These are phyloP conservation scores for Mycena filopes DNA, from an alignment of 768 basidiomycete species.

Conservation along the genomic window DNA sequence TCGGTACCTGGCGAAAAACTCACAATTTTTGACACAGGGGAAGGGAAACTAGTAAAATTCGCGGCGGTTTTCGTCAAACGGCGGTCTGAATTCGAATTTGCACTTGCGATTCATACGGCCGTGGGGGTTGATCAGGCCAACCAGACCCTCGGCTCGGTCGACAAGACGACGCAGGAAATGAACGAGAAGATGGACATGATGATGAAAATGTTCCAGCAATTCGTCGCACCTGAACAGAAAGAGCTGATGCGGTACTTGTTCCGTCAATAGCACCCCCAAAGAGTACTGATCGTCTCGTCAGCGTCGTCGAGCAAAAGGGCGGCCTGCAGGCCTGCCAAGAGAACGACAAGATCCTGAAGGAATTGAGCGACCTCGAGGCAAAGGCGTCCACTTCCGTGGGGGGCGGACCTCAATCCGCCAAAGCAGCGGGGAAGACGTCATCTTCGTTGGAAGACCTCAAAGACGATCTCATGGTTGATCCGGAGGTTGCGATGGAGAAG, in stretches of 20 bases:
- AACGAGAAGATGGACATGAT: conserved; percentile 37
- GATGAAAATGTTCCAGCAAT: conserved; percentile 38
- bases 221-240: conserved; percentile 37
- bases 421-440: conserved; percentile 3
- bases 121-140: conserved; percentile 32
- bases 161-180: conserved; percentile 28
- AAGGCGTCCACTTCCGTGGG: not conserved
- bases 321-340: conserved; percentile 39
- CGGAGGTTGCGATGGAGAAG: conserved; percentile 38
- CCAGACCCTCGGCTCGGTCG: conserved; percentile 21
- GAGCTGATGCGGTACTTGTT: conserved; percentile 35
- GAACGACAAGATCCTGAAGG: conserved; percentile 38
- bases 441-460: conserved; percentile 34
- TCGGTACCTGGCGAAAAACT: too few species aligned
- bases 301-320: conserved; percentile 39
- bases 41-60: conserved; percentile 37
- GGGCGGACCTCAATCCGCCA: not conserved
- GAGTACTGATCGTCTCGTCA: not conserved
- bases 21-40: too few species aligned
- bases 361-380: conserved; percentile 33
- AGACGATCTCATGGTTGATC: conserved; percentile 39
- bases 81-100: conserved; percentile 41
- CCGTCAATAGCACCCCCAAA: not conserved
- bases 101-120: conserved; percentile 43
- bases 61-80: conserved; percentile 38